Base-by-base conservation (phyloP, 2,329 filamentous ascomycete species). In the Aspergillus texensis region DNA sequence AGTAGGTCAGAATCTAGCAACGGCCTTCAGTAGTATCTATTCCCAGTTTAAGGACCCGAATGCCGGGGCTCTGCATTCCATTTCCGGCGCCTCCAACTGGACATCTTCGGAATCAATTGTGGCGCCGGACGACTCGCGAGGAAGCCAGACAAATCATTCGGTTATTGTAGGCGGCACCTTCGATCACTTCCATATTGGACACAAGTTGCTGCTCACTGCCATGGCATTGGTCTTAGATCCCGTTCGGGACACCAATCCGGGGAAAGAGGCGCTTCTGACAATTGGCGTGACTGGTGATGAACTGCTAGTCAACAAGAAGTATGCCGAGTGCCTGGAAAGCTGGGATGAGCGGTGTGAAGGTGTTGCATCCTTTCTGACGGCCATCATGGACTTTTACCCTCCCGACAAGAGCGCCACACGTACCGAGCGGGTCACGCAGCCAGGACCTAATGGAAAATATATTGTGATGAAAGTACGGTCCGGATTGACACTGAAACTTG, bases 191-290 rank as follows among this genome's bases (percentile, higher is more conserved):
- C 95, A 99, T 75, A 89, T 92, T 4, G 95, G 95, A 6, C 95
- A 99, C 81, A 99, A 98, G 79, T 84, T 98, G n/a, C 86, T 99
- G 24, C 86, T 99, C 24, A 93, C 94, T n/a, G 94, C 94, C 65
- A 92, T 91, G 0, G 87, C 89, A 0, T 86, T 97, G 61, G 84
- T 93, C 19, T 83, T 91, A 62, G 86, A 87, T 63, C 83, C 86
- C 69, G 78, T 48, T 71, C 78, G 36, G 70, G 73, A 36, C 21
- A 65, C 67, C 21, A 66, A 65, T 30, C 72, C 80, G 0, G 72
- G 74, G 1, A 67, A 73, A 34, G 79, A 82, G 26, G 86, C 86
- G 65, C 84, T 84, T 12, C 85, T 96, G 65, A 90, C 93, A 21
- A 85, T 97, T 48, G 95, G 95, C 14, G 91, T 99, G 68, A 96